phyloP scores from a whole-genome alignment of 768 basidiomycete genomes.

The Trametes villosa region DNA sequence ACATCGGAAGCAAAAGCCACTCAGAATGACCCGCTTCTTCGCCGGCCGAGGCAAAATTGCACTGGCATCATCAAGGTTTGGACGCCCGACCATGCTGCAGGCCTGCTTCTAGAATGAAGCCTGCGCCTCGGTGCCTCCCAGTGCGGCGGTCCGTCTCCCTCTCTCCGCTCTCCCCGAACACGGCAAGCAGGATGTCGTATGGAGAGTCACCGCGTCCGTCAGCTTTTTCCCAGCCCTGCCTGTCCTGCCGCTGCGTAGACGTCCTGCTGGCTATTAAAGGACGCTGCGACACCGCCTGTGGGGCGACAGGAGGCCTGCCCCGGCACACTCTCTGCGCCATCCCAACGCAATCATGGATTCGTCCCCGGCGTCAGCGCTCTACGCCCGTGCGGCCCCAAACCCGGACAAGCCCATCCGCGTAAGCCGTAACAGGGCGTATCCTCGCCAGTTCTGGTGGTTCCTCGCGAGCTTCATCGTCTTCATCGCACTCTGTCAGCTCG shows the following conservation, averaged over 20 bases:
- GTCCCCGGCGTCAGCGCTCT: not conserved
- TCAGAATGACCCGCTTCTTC: not conserved
- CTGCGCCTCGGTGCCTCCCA: not conserved
- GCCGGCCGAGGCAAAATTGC: not conserved
- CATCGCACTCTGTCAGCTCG: conserved; percentile 41
- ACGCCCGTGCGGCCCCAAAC: conserved; percentile 3
- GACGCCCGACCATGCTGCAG: not conserved
- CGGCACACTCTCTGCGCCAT: not conserved
- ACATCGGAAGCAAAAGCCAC: not conserved
- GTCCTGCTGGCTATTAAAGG: not conserved
- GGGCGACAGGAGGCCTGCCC: not conserved
- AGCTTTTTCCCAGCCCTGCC: conserved; percentile 6
- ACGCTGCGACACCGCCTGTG: not conserved
- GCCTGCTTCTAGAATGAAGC: not conserved
- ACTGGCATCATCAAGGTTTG: not conserved
- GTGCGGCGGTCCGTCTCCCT: not conserved
- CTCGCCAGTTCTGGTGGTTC: conserved; percentile 48
- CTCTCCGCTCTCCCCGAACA: not conserved
- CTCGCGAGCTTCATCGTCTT: conserved; percentile 47
- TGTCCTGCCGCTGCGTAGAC: not conserved
- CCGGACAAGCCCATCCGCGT: conserved; percentile 15
- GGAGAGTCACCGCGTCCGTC: not conserved
- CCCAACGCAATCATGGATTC: not conserved
- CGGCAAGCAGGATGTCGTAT: not conserved
- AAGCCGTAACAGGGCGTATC: conserved; percentile 33